Evolutionary conservation across 225 moss, liverwort and hornwort genomes (phyloP).

Genomic region (Neckera pumila): DNA sequence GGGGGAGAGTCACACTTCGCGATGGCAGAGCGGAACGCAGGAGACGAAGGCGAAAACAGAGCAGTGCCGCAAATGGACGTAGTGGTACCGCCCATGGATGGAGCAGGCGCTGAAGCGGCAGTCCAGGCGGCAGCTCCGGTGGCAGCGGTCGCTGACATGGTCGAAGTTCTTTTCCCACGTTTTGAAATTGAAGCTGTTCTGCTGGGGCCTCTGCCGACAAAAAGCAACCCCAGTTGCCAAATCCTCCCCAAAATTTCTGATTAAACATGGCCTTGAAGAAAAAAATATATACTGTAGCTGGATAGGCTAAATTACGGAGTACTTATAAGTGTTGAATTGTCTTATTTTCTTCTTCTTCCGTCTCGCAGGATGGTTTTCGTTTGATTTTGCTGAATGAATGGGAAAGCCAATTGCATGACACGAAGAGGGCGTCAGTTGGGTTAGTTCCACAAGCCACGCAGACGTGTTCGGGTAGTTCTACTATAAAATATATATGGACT

Average conservation of each 20-base stretch:
- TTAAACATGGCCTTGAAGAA: not conserved
- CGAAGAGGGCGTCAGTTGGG: not conserved
- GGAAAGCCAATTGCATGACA: not conserved
- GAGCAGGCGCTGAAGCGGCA: not conserved
- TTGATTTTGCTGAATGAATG: not conserved
- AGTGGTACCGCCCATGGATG: not conserved
- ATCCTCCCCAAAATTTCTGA: not conserved
- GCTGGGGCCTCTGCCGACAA: not conserved
- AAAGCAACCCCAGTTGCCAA: not conserved
- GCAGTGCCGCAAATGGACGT: too few relatives aligned
- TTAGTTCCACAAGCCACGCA: not conserved
- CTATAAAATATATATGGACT: not conserved
- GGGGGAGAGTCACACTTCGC: not conserved
- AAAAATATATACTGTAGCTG: too few relatives aligned
- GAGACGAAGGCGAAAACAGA: not conserved
- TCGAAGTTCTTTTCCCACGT: not conserved
- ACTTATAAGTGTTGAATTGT: not conserved
- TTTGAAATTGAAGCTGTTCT: not conserved
- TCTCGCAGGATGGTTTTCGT: not conserved
- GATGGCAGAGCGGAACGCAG: not conserved
- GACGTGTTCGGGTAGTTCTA: not conserved
- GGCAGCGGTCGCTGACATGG: not conserved
- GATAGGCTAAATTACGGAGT: too few relatives aligned
- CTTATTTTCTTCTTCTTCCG: too few relatives aligned
- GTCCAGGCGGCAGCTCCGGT: not conserved